phyloP scores from a whole-genome alignment of 305 asterid genomes.

The Fraxinus greggii region DNA sequence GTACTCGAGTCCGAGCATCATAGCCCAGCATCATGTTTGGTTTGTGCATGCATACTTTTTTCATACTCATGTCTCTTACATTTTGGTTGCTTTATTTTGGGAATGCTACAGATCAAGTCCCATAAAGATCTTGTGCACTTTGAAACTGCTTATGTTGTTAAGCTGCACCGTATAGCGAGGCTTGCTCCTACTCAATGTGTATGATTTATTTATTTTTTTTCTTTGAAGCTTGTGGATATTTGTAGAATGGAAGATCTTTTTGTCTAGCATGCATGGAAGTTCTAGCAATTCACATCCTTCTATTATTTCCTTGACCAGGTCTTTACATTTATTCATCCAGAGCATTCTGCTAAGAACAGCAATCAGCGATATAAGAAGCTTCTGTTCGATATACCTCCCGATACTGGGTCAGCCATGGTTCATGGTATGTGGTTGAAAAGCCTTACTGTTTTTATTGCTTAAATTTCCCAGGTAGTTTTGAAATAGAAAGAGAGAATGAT shows the following conservation, averaged over 20 bases:
- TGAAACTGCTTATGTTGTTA: conserved; percentile 98
- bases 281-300: conserved; percentile 19
- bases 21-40: conserved; percentile 1
- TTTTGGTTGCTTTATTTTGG: conserved; percentile 20
- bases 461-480: neutral
- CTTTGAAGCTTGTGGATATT: conserved; percentile 27
- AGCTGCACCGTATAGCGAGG: conserved; percentile 91
- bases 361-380: conserved; percentile 83
- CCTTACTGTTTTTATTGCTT: neutral
- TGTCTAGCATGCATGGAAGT: conserved; percentile 9
- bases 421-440: conserved; percentile 60
- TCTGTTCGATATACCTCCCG: conserved; percentile 60
- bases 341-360: conserved; percentile 48
- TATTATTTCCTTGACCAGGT: conserved; percentile 53
- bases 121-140: conserved; percentile 94
- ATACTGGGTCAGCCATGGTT: conserved; percentile 84
- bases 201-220: conserved; percentile 46
- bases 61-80: conserved; percentile 10
- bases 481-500: neutral
- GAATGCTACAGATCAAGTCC: conserved; percentile 64
- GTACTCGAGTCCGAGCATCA: too few species aligned
- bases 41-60: conserved; percentile 2
- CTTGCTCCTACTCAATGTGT: conserved; percentile 85
- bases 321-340: conserved; percentile 86
- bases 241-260: conserved; percentile 4